Evolutionary conservation across 805 yeast genomes (phyloP).

Genomic region (Schizosaccharomyces lindneri): DNA sequence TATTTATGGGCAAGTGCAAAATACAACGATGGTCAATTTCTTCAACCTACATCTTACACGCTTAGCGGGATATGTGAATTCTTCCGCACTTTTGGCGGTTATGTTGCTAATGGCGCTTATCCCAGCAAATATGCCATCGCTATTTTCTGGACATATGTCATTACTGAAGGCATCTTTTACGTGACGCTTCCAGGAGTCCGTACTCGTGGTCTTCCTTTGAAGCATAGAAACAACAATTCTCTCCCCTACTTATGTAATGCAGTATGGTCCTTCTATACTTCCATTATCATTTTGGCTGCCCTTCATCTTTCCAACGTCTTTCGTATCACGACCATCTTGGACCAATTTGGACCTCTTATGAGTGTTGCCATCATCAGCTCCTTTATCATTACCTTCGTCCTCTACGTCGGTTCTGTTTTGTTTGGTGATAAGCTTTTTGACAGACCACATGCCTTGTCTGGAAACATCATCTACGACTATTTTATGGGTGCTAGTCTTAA

Average conservation of each 20-base stretch:
- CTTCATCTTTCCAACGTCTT: conserved; percentile 56
- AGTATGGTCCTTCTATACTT: conserved; percentile 52
- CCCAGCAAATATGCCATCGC: conserved; percentile 31
- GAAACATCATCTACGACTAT: conserved; percentile 68
- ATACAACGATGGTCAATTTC: conserved; percentile 50
- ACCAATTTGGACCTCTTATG: conserved; percentile 77
- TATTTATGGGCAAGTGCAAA: conserved; percentile 86
- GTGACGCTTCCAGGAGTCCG: conserved; percentile 75
- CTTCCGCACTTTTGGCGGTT: conserved; percentile 20
- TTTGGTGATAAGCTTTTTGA: conserved; percentile 12
- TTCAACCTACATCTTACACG: conserved; percentile 31
- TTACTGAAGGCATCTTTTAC: conserved; percentile 48
- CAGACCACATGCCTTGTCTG: conserved; percentile 78
- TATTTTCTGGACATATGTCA: conserved; percentile 44
- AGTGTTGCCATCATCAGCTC: conserved; percentile 71
- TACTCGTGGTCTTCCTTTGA: conserved; percentile 84
- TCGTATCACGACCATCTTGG: conserved; percentile 50
- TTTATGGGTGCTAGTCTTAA: conserved; percentile 96
- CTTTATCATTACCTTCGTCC: conserved; percentile 33
- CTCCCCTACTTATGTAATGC: conserved; percentile 89
- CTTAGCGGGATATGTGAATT: neutral
- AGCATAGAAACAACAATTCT: conserved; percentile 54
- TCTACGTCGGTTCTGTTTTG: conserved; percentile 22
- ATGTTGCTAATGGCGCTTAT: conserved; percentile 15
- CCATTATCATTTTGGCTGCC: conserved; percentile 29